Evolutionary conservation across 306 rosid genomes (phyloP).

Genomic region (Cyamopsis tetragonoloba): DNA sequence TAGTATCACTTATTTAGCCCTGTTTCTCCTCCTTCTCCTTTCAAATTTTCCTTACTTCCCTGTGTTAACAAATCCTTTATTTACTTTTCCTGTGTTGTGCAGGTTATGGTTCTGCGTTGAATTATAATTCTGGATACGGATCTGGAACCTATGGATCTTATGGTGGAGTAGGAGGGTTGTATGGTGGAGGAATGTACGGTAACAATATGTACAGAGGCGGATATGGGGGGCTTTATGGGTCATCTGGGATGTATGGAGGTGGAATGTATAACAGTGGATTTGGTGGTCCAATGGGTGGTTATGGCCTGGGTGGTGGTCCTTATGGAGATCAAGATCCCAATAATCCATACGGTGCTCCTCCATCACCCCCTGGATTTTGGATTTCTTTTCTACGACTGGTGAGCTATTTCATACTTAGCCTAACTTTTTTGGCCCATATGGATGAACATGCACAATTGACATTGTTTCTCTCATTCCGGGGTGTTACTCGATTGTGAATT

Average conservation of each 20-base stretch:
- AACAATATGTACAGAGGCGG: slow-evolving; percentile 61
- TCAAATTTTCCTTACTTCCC: not conserved
- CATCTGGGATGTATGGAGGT: slow-evolving; percentile 74
- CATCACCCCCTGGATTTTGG: slow-evolving; percentile 83
- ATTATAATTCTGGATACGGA: slow-evolving; percentile 43
- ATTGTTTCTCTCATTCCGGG: not conserved
- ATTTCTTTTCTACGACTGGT: slow-evolving; percentile 70
- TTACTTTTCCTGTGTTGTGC: not conserved
- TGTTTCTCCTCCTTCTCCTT: not conserved
- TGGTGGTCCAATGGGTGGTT: slow-evolving; percentile 65
- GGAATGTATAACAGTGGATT: slow-evolving; percentile 67
- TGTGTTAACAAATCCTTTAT: no score
- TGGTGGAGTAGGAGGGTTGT: slow-evolving; percentile 39
- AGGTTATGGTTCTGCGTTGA: slow-evolving; percentile 62
- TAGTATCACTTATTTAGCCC: not conserved
- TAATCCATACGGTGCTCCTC: slow-evolving; percentile 63
- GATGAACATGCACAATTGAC: slow-evolving; percentile 6
- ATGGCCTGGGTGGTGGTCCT: slow-evolving; percentile 73
- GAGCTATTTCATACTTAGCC: slow-evolving; percentile 23
- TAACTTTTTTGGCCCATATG: not conserved
- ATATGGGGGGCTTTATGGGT: slow-evolving; percentile 61
- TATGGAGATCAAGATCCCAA: slow-evolving; percentile 77
- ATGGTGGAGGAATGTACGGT: slow-evolving; percentile 69
- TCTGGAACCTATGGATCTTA: slow-evolving; percentile 39
- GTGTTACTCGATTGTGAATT: not conserved